Evolutionary conservation across 2,329 filamentous ascomycete species (phyloP), one percentile per base, ranked within the genome.

Genomic region (Fusarium praegraminearum): DNA sequence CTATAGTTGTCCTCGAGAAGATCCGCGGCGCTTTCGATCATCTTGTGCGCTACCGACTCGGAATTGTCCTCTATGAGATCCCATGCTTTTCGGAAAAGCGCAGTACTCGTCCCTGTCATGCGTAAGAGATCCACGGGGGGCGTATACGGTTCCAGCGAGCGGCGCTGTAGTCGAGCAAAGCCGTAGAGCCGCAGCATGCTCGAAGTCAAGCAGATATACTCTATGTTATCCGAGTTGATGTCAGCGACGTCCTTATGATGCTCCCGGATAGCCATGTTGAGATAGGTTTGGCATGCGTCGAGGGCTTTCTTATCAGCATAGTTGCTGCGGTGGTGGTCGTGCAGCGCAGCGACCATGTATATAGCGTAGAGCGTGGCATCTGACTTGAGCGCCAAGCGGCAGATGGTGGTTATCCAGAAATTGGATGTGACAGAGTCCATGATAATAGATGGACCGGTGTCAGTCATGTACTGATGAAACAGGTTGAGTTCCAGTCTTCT

Each of bases 401-500:
- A 56, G 3, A 53, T 32, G 2, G 50, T 45, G 4, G 32, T 33
- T 9, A 44, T 33, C 56, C 56, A 59, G 50, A 59, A 56, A 30
- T 55, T 26, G 2, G 20, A 13, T 10, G 50, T 26, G 7, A 15
- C 7, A 9, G 52, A 24, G 18, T 56, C 56, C 15, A 59, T 6
- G 18, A 26, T 9, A 6, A 59, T 41, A 45, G 56, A 55, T 10
- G 50, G 56, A 1, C 56, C 56, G 8, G 56, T 59, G 7, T 59
- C 56, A 1, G 50, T 55, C 4, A 59, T 59, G 18, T 59, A 59
- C 18, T 56, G 56, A 26, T 59, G 20, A 36, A 59, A 55, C 16
- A 59, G 20, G 7, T 3, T 38, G 8, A 59, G 32, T 22, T 59
- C 56, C 18, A 32, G 24, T 13, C 8, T 55, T 26, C 56, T 56